phyloP scores from a whole-genome alignment of 768 basidiomycete species.

The Boletus tomentosulus region DNA sequence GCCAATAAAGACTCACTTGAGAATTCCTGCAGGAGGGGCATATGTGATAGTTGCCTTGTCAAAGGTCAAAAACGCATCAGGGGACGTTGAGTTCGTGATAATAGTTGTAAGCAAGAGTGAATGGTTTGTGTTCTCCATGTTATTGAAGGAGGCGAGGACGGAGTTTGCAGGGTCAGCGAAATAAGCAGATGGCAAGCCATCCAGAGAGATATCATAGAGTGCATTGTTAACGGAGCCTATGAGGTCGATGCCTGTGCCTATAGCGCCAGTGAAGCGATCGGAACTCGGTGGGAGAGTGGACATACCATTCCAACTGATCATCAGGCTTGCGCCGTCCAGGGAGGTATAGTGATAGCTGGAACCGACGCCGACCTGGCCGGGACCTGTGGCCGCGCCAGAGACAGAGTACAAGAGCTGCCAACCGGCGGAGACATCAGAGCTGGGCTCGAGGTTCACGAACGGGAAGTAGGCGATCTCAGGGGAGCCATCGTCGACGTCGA shows the following conservation, averaged over 20 bases:
- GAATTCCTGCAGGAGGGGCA: constrained; percentile 25
- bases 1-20: constrained; percentile 33
- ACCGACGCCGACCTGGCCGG: constrained; percentile 49
- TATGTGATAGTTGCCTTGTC: constrained; percentile 52
- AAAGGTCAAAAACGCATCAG: constrained; percentile 47
- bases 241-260: constrained; percentile 65
- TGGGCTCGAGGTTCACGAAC: constrained; percentile 49
- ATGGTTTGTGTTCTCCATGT: constrained; percentile 49
- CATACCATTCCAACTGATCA: constrained; percentile 61
- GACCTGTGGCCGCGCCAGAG: constrained; percentile 43
- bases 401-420: constrained; percentile 64
- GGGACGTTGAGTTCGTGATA: constrained; percentile 31
- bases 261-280: constrained; percentile 2
- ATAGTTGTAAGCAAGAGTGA: constrained; percentile 50
- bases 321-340: constrained; percentile 50
- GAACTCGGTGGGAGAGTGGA: constrained; percentile 4
- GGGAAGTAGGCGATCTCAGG: constrained; percentile 61
- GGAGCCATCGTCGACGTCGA: constrained; percentile 64
- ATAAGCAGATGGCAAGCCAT: constrained; percentile 36
- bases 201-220: constrained; percentile 48
- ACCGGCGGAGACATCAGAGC: constrained; percentile 47
- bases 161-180: constrained; percentile 28
- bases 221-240: constrained; percentile 47
- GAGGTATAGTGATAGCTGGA: constrained; percentile 62
- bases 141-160: constrained; percentile 47